Evolutionary conservation across 371 early-diverging fungal species (phyloP).

Genomic region (Lichtheimia hyalospora): DNA sequence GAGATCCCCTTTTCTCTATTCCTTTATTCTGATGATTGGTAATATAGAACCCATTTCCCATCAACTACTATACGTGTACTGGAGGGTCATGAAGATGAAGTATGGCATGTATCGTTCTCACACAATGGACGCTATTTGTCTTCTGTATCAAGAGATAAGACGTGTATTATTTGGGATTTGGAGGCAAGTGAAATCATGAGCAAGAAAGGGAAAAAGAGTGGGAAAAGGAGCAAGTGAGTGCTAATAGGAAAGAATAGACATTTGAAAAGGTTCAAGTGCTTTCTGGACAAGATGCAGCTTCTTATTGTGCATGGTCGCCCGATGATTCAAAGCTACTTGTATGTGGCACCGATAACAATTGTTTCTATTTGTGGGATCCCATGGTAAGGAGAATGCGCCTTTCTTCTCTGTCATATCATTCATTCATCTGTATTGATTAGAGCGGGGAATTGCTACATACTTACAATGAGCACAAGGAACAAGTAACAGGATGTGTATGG

Average conservation of each 20-base stretch:
- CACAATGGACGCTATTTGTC: conserved; percentile 84
- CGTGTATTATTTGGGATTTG: conserved; percentile 87
- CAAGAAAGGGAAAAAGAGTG: no score
- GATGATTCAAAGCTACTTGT: conserved; percentile 76
- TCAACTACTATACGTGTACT: conserved; percentile 60
- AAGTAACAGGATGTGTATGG: conserved; percentile 85
- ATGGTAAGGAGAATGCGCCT: conserved; percentile 39
- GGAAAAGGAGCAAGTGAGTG: no score
- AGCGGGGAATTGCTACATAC: conserved; percentile 55
- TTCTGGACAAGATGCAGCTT: conserved; percentile 59
- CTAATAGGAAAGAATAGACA: conserved; percentile 26
- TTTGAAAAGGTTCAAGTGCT: conserved; percentile 35
- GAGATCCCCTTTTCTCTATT: background rate
- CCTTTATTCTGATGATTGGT: background rate
- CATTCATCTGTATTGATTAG: conserved; percentile 18
- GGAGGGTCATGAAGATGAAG: conserved; percentile 86
- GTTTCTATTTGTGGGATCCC: conserved; percentile 81
- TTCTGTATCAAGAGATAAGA: conserved; percentile 87
- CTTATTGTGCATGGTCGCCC: conserved; percentile 91
- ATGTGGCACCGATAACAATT: conserved; percentile 73
- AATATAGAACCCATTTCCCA: conserved; percentile 29
- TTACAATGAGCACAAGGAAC: conserved; percentile 65
- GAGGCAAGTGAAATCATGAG: conserved; percentile 38
- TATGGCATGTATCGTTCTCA: conserved; percentile 94
- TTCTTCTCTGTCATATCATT: background rate